Conservation (phyloP, 75 land plant species). For the Pinus taeda region DNA sequence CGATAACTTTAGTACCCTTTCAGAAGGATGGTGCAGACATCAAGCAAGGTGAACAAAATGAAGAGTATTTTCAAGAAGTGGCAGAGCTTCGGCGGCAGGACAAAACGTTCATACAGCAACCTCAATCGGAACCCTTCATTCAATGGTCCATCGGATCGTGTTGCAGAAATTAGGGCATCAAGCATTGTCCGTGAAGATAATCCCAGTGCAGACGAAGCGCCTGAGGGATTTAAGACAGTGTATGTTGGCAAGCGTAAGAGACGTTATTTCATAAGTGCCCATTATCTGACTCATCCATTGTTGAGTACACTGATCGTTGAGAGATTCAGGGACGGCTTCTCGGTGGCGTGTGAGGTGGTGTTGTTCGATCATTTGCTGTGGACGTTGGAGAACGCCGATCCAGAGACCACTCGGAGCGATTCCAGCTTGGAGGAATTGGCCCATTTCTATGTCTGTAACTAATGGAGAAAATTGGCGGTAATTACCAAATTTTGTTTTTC, state of each 20-base stretch:
- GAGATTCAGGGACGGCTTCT: not conserved
- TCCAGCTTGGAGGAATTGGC: conserved; percentile 48
- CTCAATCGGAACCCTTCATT: conserved; percentile 12
- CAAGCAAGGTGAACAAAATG: conserved; percentile 11
- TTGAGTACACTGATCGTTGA: conserved; percentile 26
- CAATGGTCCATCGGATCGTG: too few relatives aligned
- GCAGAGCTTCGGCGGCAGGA: conserved; percentile 28
- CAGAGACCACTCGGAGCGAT: not conserved
- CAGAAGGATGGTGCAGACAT: too few relatives aligned
- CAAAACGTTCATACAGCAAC: conserved; percentile 30
- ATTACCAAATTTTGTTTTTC: too few relatives aligned
- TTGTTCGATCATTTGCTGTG: conserved; percentile 79
- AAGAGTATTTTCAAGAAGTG: conserved; percentile 30
- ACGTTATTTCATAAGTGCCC: conserved; percentile 32
- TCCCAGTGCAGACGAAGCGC: not conserved
- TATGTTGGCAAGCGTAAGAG: conserved; percentile 38
- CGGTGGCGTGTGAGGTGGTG: conserved; percentile 64
- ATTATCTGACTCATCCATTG: conserved; percentile 43
- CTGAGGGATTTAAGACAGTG: conserved; percentile 6
- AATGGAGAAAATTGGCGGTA: too few relatives aligned
- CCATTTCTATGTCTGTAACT: conserved; percentile 22
- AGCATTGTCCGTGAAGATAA: not conserved
- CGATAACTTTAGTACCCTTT: too few relatives aligned
- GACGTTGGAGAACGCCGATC: conserved; percentile 65
- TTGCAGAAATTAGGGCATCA: conserved; percentile 16